phyloP scores from a whole-genome alignment of 129 eudicot genomes.

The Cynara cardunculus region DNA sequence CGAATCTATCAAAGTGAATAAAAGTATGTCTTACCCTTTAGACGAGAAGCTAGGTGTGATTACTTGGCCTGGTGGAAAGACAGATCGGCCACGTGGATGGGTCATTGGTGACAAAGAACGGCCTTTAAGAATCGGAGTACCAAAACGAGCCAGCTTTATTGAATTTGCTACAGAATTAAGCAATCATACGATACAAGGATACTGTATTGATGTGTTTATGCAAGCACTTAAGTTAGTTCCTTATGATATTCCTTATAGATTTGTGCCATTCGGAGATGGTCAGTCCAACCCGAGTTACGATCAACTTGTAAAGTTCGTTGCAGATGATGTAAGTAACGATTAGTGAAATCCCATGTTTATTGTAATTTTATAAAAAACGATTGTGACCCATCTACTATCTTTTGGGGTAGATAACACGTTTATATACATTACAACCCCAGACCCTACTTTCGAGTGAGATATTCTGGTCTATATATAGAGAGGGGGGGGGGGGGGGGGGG shows the following conservation, averaged over 20 bases:
- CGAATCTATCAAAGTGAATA: slow-evolving; percentile 28
- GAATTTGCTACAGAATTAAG: slow-evolving; percentile 51
- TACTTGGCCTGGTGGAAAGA: slow-evolving; percentile 73
- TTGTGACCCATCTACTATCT: not conserved
- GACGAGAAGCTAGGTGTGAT: slow-evolving; percentile 39
- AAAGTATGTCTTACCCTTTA: slow-evolving; percentile 12
- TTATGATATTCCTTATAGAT: slow-evolving; percentile 49
- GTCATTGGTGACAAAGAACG: slow-evolving; percentile 47
- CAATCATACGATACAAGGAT: slow-evolving; percentile 48
- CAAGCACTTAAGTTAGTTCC: slow-evolving; percentile 52
- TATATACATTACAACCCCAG: not conserved
- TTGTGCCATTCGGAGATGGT: slow-evolving; percentile 55
- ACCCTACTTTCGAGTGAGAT: not conserved
- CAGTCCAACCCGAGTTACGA: slow-evolving; percentile 49
- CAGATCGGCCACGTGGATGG: slow-evolving; percentile 69
- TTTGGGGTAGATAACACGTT: not conserved
- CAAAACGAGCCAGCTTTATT: slow-evolving; percentile 48
- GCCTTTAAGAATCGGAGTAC: slow-evolving; percentile 60
- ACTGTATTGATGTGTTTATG: slow-evolving; percentile 59
- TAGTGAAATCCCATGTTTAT: not conserved
- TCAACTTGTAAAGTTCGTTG: slow-evolving; percentile 41
- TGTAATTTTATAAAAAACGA: not conserved
- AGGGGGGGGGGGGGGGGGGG: no score
- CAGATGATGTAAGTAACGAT: slow-evolving; percentile 43
- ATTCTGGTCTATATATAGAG: not conserved